These are phyloP conservation scores for Stemphylium vesicarium DNA, from an alignment of 2,329 filamentous ascomycete genomes.

Conservation along the genomic window DNA sequence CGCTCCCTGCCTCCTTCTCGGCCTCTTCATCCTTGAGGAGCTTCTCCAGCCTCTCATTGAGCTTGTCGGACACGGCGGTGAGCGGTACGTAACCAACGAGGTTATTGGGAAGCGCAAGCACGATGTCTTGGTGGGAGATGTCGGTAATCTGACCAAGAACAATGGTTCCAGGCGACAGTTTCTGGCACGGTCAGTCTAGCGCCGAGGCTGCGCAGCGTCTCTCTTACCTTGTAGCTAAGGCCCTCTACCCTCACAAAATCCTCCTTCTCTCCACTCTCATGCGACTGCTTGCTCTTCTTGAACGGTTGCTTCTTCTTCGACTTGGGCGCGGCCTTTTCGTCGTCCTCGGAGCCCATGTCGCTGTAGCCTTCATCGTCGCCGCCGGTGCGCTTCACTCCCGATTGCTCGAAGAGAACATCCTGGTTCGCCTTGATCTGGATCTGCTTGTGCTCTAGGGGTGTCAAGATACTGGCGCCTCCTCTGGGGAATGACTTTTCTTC, in stretches of 20 bases:
- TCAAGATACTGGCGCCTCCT: conserved; percentile 88
- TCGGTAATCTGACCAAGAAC: conserved; percentile 85
- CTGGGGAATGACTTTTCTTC: conserved; percentile 92
- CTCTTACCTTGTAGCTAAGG: conserved; percentile 83
- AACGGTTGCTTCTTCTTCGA: conserved; percentile 63
- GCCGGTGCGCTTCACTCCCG: conserved; percentile 63
- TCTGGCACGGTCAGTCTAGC: conserved; percentile 58
- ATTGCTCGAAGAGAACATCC: conserved; percentile 89
- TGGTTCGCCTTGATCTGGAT: conserved; percentile 92
- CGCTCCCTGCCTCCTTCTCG: conserved; percentile 62
- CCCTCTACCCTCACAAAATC: conserved; percentile 75
- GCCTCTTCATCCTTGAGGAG: conserved; percentile 67
- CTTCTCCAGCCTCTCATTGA: conserved; percentile 77
- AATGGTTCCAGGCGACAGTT: conserved; percentile 81
- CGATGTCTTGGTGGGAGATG: conserved; percentile 80
- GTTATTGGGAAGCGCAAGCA: conserved; percentile 89
- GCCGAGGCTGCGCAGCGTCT: neutral
- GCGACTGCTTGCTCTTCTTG: conserved; percentile 51
- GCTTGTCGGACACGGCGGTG: conserved; percentile 83
- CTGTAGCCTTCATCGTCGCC: conserved; percentile 54
- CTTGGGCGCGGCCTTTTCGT: conserved; percentile 49
- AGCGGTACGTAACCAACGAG: conserved; percentile 87
- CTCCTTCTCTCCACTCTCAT: conserved; percentile 52
- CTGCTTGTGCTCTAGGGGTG: conserved; percentile 93
- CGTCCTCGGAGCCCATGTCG: conserved; percentile 51